Evolutionary conservation across 2,329 filamentous ascomycete genomes (phyloP), one percentile per base, ranked within the genome.

Genomic region (Leptographium wingfieldii): DNA sequence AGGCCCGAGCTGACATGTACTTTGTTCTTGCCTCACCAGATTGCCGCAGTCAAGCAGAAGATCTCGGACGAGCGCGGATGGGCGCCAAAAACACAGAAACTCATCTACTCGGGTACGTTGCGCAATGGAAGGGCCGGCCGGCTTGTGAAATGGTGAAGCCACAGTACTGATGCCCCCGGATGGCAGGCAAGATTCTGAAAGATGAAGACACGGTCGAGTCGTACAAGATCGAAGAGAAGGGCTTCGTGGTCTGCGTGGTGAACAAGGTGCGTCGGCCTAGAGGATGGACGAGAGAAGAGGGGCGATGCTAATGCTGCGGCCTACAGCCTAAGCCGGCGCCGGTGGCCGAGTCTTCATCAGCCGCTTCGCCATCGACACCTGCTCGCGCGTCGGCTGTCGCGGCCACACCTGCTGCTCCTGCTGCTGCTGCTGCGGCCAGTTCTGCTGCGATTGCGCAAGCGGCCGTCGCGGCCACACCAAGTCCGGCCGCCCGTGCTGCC

Each of bases 211-310:
- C 92, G 2, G 88, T 99, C 67, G 90, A 91, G 74, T 92, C 89
- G 49, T 97, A 97, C 79, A 96, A 90, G 76, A 97, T 99, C 65
- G 92, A 99, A 76, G 94, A 97, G 82, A 99, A 97, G 81, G 94
- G 94, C 46, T 99, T 97, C 73, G 91, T 99, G 69, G 94, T 99
- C 63, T 99, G 94, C 78, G 96, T 99, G 85, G 86, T 95, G 68
- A 90, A 90, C 72, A 97, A 97, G 88, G 92, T 95, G 77, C 59
- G 60, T 60, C n/a, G 9, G 7, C 25, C 25, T 33, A 19, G 31
- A 22, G 22, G 22, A 38, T 29, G 33, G 11, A 16, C 12, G 49
- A 14, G 25, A 27, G 25, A 51, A 9, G 48, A 6, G 4, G 10
- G 25, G 1, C 71, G 63, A 71, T 62, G 57, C 40, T 58, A 10